Conservation (phyloP, 306 rosid species). For the Begonia peltatifolia region DNA sequence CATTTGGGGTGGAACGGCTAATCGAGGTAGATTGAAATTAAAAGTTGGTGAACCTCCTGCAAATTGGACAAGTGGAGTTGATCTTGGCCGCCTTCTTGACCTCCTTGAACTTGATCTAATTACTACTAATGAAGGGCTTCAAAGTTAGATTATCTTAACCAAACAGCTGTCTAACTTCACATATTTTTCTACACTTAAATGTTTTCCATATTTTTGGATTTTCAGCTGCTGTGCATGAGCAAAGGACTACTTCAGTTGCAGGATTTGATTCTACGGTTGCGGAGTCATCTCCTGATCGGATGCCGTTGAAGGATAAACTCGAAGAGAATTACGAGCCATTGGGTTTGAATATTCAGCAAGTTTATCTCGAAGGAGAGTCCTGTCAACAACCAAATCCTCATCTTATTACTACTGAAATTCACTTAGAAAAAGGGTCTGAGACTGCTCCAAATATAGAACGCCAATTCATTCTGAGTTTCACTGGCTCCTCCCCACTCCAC, state of each 20-base stretch:
- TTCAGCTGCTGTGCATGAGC: conserved; percentile 49
- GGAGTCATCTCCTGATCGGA: conserved; percentile 55
- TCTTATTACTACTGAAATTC: conserved; percentile 25
- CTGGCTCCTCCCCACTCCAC: conserved; percentile 27
- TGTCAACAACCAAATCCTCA: conserved; percentile 25
- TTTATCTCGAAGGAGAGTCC: conserved; percentile 39
- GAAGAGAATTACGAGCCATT: conserved; percentile 46
- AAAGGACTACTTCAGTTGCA: conserved; percentile 41
- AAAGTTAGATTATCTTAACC: conserved; percentile 53
- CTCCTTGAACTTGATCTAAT: conserved; percentile 91
- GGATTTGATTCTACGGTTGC: conserved; percentile 71
- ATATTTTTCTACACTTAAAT: too few relatives aligned
- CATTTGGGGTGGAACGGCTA: conserved; percentile 99
- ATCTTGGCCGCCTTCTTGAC: conserved; percentile 93
- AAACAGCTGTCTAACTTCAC: not conserved
- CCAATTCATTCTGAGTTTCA: conserved; percentile 56
- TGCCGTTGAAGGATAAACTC: conserved; percentile 35
- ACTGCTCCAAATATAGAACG: conserved; percentile 43
- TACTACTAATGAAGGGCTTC: conserved; percentile 59
- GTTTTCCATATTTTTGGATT: too few relatives aligned
- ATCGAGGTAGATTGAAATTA: conserved; percentile 82
- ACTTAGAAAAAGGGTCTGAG: conserved; percentile 33
- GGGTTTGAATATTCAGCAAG: conserved; percentile 30
- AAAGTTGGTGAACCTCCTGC: conserved; percentile 83
- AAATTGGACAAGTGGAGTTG: conserved; percentile 99